Conservation (phyloP, 2,329 filamentous ascomycete genomes). For the Knufia petricola region DNA sequence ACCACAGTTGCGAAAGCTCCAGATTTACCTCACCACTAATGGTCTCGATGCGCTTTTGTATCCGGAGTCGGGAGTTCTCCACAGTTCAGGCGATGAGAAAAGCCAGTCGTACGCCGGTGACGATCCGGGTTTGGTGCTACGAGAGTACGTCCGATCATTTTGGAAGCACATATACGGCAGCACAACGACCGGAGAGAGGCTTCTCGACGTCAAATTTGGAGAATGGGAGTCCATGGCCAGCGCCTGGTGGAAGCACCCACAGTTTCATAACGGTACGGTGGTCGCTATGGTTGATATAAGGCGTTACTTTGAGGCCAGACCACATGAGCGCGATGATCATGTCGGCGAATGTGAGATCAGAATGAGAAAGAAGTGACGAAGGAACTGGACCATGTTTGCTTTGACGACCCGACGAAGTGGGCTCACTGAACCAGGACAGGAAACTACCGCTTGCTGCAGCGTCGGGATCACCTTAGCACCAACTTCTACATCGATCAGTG, state of each 20-base stretch:
- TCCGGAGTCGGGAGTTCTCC: not conserved
- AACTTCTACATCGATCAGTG: too few species aligned
- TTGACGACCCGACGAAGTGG: not conserved
- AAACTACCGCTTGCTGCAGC: too few species aligned
- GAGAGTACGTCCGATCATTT: not conserved
- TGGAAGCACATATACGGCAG: slow-evolving; percentile 8
- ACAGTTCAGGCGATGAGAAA: not conserved
- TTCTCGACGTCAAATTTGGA: slow-evolving; percentile 11
- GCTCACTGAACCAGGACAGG: too few species aligned
- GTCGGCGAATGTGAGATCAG: not conserved
- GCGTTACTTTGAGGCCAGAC: not conserved
- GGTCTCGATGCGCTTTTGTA: not conserved
- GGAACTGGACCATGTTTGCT: too few species aligned
- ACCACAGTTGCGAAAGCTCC: not conserved
- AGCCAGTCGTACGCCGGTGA: too few species aligned
- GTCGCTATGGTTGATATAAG: not conserved
- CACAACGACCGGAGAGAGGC: not conserved
- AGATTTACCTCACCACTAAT: slow-evolving; percentile 10
- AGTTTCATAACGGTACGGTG: too few species aligned
- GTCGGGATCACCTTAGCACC: too few species aligned
- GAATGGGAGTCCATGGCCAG: slow-evolving; percentile 9
- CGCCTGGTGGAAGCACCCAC: too few species aligned
- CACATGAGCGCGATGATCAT: slow-evolving; percentile 8
- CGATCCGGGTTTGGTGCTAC: not conserved
- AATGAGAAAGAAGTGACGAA: not conserved